A percentile compares a stretch with the other conserved stretches of the same genome.
Conservation (phyloP, 2,329 filamentous ascomycete genomes). For the Colletotrichum neosansevieriae region DNA sequence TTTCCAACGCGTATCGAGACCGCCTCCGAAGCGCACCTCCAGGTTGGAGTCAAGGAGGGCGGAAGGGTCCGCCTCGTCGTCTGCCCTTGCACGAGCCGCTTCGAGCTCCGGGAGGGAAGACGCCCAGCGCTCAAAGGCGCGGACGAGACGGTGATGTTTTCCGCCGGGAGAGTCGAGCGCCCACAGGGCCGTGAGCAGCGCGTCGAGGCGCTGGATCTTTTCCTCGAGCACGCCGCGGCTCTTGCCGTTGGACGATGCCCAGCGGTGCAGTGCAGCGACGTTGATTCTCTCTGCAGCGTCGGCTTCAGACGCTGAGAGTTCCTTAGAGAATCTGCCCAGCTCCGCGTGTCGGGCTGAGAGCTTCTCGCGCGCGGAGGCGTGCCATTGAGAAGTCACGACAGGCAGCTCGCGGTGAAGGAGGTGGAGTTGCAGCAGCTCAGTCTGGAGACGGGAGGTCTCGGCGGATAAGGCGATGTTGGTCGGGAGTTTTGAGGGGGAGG, state of each 20-base stretch:
- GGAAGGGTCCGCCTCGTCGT: conserved; percentile 46
- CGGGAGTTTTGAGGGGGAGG: conserved; percentile 71
- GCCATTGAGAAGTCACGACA: conserved; percentile 62
- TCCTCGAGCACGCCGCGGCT: conserved; percentile 59
- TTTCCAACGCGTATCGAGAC: conserved; percentile 69
- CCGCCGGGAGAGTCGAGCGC: conserved; percentile 66
- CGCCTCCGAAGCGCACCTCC: conserved; percentile 63
- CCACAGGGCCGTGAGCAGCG: conserved; percentile 69
- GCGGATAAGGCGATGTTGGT: conserved; percentile 70
- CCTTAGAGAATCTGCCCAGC: conserved; percentile 51
- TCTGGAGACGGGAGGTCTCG: conserved; percentile 70
- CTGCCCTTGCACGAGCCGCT: conserved; percentile 54
- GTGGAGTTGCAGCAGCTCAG: conserved; percentile 74
- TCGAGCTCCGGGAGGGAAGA: conserved; percentile 60
- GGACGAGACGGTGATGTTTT: conserved; percentile 66
- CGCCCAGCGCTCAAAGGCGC: conserved; percentile 72
- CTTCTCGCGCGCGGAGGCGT: conserved; percentile 63
- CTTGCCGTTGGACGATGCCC: conserved; percentile 53
- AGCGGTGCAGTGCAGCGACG: conserved; percentile 63
- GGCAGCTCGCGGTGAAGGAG: conserved; percentile 70
- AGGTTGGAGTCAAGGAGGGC: conserved; percentile 49
- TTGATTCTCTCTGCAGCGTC: conserved; percentile 64
- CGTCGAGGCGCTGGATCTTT: conserved; percentile 68
- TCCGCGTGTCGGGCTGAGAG: conserved; percentile 60
- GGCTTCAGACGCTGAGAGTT: conserved; percentile 53